phyloP scores from a whole-genome alignment of 176 grass and related monocot genomes.

The Poa annua region DNA sequence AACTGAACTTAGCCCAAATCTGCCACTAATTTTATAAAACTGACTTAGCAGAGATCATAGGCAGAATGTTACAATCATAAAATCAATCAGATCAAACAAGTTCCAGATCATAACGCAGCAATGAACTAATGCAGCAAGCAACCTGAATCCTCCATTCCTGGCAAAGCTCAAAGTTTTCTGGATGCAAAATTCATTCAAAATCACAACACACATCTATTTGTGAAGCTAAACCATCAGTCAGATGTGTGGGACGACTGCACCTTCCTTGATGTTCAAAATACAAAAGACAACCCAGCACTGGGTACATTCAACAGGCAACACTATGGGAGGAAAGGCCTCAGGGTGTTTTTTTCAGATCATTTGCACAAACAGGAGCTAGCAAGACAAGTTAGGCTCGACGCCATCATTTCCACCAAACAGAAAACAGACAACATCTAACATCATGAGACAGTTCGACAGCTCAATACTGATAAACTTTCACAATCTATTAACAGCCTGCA shows the following conservation, averaged over 20 bases:
- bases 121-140: neutral
- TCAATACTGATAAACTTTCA: no score
- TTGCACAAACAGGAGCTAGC: neutral
- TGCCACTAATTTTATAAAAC: neutral
- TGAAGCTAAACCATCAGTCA: no score
- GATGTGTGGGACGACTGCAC: no score
- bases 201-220: neutral
- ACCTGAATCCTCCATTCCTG: neutral
- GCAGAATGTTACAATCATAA: neutral
- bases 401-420: neutral
- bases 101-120: neutral
- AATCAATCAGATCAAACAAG: neutral
- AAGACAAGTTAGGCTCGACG: neutral
- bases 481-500: no score
- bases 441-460: neutral
- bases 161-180: neutral
- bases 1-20: conserved; percentile 22
- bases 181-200: neutral
- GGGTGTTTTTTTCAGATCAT: neutral
- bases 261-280: no score
- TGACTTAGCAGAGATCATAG: neutral
- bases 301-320: no score
- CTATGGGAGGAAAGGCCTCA: neutral
- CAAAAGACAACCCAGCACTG: no score
- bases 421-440: neutral